Base-by-base conservation (phyloP, 2,329 filamentous ascomycete species). In the Aspergillus quadricinctus region DNA sequence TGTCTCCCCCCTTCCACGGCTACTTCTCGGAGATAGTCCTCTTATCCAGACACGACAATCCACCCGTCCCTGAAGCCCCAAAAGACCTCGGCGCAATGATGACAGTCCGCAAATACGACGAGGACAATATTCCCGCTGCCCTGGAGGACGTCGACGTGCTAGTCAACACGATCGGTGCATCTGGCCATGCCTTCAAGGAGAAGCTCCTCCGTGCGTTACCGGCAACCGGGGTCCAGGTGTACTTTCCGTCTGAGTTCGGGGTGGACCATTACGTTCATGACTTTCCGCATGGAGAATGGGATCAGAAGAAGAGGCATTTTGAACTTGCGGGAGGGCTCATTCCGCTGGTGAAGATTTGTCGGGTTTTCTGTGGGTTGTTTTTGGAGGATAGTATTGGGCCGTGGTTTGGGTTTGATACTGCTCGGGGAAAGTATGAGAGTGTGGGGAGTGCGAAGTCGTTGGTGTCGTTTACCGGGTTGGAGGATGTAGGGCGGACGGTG, bases 191-290 rank as follows among this genome's bases (percentile, higher is more conserved):
- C 10, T 66, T 72, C 55, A 69, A 69, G 51, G 69, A 71, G 25
- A 62, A 60, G 17, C 60, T 72, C 29, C 58, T 66, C 23, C 57
- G 55, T 9, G 57, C 59, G 2, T 49, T 72, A 0, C 64, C 69
- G 1, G 21, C 53, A 23, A 64, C 71, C 0, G 48, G 60, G 0
- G 56, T 74, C 28, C 64, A 64, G 55, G 53, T 74, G 5, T 75
- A 75, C 57, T 65, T 74, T 48, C 68, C 68, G 10, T 74, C 72
- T 4, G 72, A 74, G 28, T 74, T 74, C 50, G 72, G 72, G 11
- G 72, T 74, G 41, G 67, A 75, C 54, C 72, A 75, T 53, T 70
- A 71, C 49, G 49, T 71, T 19, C 71, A 74, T 52, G 69, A 73
- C 52, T 73, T 73, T 53, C 28, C 61, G n/a, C 67, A 71, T 31